Evolutionary conservation across 1,139 yeast genomes (phyloP).

Genomic region (Candida dubliniensis): DNA sequence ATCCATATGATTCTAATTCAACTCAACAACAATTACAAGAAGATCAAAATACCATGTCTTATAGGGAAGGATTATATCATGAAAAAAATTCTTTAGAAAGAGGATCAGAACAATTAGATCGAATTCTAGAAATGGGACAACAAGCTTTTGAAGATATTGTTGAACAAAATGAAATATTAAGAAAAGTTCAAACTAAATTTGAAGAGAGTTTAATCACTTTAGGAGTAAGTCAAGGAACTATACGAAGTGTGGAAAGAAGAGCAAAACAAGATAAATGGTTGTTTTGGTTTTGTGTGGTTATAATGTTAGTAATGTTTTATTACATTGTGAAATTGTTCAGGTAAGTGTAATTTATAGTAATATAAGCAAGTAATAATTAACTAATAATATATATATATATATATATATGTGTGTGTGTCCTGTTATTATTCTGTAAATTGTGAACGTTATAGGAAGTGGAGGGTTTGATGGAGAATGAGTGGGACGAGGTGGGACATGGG

Average conservation of each 20-base stretch:
- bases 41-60: conserved; percentile 34
- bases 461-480: background rate
- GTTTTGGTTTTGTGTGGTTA: conserved; percentile 72
- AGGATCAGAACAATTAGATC: conserved; percentile 82
- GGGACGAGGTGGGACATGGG: too few relatives aligned
- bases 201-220: conserved; percentile 72
- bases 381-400: too few relatives aligned
- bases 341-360: too few relatives aligned
- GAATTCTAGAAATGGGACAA: conserved; percentile 86
- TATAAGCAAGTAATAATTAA: too few relatives aligned
- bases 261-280: conserved; percentile 89
- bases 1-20: conserved; percentile 51
- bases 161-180: conserved; percentile 76
- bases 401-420: too few relatives aligned
- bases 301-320: conserved; percentile 69
- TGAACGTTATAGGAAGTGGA: too few relatives aligned
- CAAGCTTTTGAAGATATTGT: conserved; percentile 83
- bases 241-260: conserved; percentile 74
- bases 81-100: conserved; percentile 67
- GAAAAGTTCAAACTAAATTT: conserved; percentile 62
- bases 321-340: conserved; percentile 67
- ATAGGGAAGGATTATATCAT: conserved; percentile 66
- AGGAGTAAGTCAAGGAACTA: conserved; percentile 87
- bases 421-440: too few relatives aligned
- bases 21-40: conserved; percentile 22